Conservation (phyloP, 2,329 filamentous ascomycete species). For the Sphaerulina vaccinii region DNA sequence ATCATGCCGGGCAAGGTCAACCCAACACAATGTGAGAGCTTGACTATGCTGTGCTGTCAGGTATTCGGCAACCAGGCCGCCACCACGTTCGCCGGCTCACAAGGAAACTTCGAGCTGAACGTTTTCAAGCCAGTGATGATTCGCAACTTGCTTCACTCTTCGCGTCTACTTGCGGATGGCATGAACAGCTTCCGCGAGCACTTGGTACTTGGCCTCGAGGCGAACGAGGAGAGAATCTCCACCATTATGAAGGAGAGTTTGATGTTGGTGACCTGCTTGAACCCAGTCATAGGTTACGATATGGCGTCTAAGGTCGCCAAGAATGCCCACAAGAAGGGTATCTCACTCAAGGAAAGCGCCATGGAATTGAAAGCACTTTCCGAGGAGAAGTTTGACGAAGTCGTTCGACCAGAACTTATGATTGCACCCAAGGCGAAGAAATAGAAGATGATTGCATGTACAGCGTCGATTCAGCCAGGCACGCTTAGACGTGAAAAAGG, state of each 20-base stretch:
- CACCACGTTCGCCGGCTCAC: slow-evolving; percentile 90
- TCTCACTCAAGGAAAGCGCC: slow-evolving; percentile 89
- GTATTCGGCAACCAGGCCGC: slow-evolving; percentile 97
- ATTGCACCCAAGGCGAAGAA: slow-evolving; percentile 74
- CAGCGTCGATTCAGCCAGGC: not conserved
- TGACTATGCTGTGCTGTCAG: slow-evolving; percentile 97
- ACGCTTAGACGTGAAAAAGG: not conserved
- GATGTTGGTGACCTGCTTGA: slow-evolving; percentile 97
- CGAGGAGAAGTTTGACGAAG: slow-evolving; percentile 82
- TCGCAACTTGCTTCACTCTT: slow-evolving; percentile 89
- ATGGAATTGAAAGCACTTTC: slow-evolving; percentile 89
- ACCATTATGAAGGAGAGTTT: slow-evolving; percentile 92
- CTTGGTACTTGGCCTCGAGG: slow-evolving; percentile 80
- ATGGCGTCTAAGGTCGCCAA: slow-evolving; percentile 97
- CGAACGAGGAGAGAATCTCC: slow-evolving; percentile 89
- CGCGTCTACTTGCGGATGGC: slow-evolving; percentile 81
- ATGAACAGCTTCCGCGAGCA: slow-evolving; percentile 97
- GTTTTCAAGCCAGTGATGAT: slow-evolving; percentile 98
- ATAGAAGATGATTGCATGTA: slow-evolving; percentile 13
- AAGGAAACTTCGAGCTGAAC: slow-evolving; percentile 98
- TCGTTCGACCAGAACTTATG: slow-evolving; percentile 95
- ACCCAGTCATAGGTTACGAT: slow-evolving; percentile 96
- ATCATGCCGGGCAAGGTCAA: slow-evolving; percentile 99
- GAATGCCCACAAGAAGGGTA: slow-evolving; percentile 97
- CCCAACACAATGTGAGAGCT: slow-evolving; percentile 93